A percentile compares a stretch with the other conserved stretches of the same genome.
Conservation (phyloP, 345 rosid species). For the Eucalyptus rudis region DNA sequence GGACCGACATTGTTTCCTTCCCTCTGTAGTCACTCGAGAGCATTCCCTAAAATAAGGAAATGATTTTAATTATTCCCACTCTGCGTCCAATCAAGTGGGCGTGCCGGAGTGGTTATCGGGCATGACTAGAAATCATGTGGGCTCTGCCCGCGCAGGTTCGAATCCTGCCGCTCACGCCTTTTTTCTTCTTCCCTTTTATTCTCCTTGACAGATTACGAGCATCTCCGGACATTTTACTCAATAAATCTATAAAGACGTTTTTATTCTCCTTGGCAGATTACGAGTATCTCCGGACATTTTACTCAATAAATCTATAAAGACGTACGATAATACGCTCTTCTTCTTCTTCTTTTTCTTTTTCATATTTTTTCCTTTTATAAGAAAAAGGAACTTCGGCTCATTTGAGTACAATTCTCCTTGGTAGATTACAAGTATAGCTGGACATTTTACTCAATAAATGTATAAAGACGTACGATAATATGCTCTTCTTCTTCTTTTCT, state of each 20-base stretch:
- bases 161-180: constrained; percentile 57
- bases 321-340: too few relatives aligned
- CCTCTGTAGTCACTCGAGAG: background rate
- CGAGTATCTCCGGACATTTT: background rate
- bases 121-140: constrained; percentile 98
- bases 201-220: too few relatives aligned
- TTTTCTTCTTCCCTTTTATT: background rate
- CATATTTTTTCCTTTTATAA: too few relatives aligned
- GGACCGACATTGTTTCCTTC: background rate
- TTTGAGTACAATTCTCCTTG: background rate
- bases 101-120: constrained; percentile 98
- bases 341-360: too few relatives aligned
- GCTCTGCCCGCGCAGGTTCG: constrained; percentile 92
- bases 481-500: background rate
- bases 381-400: background rate
- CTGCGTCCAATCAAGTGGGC: constrained; percentile 1
- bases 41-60: background rate
- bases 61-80: fast-evolving
- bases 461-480: background rate
- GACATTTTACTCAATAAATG: background rate
- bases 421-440: background rate
- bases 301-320: too few relatives aligned
- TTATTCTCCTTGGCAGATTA: too few relatives aligned
- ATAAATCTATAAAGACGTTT: too few relatives aligned
- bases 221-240: too few relatives aligned